These are phyloP conservation scores for Lunularia cruciata DNA, from an alignment of 225 moss, liverwort and hornwort species.

Conservation along the genomic window DNA sequence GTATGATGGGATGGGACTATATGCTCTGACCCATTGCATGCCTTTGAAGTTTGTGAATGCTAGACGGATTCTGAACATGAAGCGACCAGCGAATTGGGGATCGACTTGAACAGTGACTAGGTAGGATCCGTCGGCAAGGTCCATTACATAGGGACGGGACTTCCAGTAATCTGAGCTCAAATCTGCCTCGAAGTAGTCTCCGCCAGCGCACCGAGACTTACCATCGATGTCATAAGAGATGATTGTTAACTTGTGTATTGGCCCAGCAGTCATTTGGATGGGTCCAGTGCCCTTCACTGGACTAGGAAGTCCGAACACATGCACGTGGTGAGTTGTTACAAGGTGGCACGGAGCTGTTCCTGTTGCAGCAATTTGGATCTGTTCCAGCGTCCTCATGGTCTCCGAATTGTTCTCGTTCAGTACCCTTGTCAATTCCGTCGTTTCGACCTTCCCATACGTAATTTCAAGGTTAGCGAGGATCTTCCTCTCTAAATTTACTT, in stretches of 20 bases:
- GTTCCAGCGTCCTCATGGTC: not conserved
- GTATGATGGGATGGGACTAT: not conserved
- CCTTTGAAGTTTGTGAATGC: conserved; percentile 35
- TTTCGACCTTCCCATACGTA: too few relatives aligned
- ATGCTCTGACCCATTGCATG: not conserved
- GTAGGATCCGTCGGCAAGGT: conserved; percentile 35
- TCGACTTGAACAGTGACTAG: conserved; percentile 29
- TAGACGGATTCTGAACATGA: conserved; percentile 24
- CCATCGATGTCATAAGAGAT: conserved; percentile 22
- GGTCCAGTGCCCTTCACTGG: not conserved
- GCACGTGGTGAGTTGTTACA: not conserved
- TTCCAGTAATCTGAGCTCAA: conserved; percentile 28
- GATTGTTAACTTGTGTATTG: conserved; percentile 14
- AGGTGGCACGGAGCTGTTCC: not conserved
- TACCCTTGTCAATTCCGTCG: too few relatives aligned
- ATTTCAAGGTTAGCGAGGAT: too few relatives aligned
- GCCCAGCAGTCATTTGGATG: conserved; percentile 11
- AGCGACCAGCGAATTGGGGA: conserved; percentile 21
- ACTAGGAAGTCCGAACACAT: conserved; percentile 29
- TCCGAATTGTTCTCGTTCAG: too few relatives aligned
- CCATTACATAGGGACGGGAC: conserved; percentile 32
- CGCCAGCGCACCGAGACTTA: conserved; percentile 28
- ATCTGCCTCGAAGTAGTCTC: conserved; percentile 38
- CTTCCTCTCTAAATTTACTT: too few relatives aligned
- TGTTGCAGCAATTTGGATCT: not conserved